Evolutionary conservation across 345 rosid genomes (phyloP), one percentile per base, ranked within the genome.

Genomic region (Lepidium sativum): DNA sequence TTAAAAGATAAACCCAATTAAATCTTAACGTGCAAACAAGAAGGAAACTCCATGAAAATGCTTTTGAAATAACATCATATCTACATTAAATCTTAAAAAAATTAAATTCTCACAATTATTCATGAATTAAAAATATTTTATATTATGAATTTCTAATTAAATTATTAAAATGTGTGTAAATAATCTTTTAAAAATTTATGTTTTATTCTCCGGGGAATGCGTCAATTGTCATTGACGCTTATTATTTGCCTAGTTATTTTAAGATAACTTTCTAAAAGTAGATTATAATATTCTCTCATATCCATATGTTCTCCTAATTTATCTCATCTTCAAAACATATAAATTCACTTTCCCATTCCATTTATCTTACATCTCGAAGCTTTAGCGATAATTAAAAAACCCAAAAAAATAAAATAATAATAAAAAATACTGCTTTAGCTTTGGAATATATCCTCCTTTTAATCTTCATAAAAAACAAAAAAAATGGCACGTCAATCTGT

Each of bases 401-500:
- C 0, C 25, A 23, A 41, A 27, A 38, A 6, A 8, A 8, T 27
- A 6, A 23, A 43, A 50, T 33, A 0, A 27, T n/a, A 54, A 25
- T 0, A 63, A 40, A 31, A 31, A 38, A 44, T 60, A 67, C 64
- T 73, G 72, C 68, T 60, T 72, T 53, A 67, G 72, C 68, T 67
- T 73, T 60, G 56, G 50, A 67, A 60, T 60, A 60, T 60, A 52
- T 44, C 2, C 12, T 54, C 50, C 32, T 66, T 66, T 59, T 66
- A 65, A 35, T 59, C 63, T 59, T 37, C 17, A 31, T 10, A 38
- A 45, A 63, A 44, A 21, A 32, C 15, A 12, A 8, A 1, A 16
- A 12, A 33, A 43, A 77, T 77, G 79, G 80, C 78, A 4, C 72
- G 77, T 6, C 79, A 70, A 35, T 53, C 67, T 49, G 0, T 76